These are phyloP conservation scores for Acer negundo DNA, from an alignment of 345 rosid genomes.

Conservation along the genomic window DNA sequence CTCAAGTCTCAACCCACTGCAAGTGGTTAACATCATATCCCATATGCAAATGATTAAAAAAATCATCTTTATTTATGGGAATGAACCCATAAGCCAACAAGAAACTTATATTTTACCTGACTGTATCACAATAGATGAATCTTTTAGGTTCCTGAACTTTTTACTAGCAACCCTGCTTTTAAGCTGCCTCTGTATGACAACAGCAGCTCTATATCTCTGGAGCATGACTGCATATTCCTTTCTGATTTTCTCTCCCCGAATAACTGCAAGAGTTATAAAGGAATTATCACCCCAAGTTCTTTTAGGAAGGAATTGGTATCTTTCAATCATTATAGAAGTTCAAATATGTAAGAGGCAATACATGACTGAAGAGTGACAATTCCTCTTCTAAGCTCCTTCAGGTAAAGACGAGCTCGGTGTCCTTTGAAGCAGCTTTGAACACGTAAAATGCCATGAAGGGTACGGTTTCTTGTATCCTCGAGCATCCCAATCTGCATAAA, in stretches of 20 bases:
- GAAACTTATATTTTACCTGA: constrained; percentile 52
- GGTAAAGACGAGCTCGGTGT: constrained; percentile 68
- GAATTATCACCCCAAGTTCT: constrained; percentile 9
- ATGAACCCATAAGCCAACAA: background rate
- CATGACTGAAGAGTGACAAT: constrained; percentile 80
- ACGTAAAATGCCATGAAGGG: constrained; percentile 92
- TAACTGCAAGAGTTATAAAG: constrained; percentile 50
- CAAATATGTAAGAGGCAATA: constrained; percentile 23
- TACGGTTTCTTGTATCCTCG: constrained; percentile 94
- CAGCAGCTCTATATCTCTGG: constrained; percentile 83
- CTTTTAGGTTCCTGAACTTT: constrained; percentile 44
- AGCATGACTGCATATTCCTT: constrained; percentile 64
- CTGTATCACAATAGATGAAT: constrained; percentile 69
- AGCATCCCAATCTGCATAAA: constrained; percentile 86
- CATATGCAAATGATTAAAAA: constrained; percentile 20
- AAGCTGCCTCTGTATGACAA: constrained; percentile 65
- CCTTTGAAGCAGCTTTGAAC: constrained; percentile 98
- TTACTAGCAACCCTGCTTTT: constrained; percentile 52
- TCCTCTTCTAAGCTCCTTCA: constrained; percentile 68
- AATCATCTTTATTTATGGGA: background rate
- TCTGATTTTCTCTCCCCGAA: constrained; percentile 72
- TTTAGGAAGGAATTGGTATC: background rate
- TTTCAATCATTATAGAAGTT: constrained; percentile 15
- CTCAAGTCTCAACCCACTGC: background rate
- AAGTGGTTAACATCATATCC: background rate